Percentiles rank a stretch among this genome's conserved stretches.
Conservation (phyloP, 179 eudicot genomes). For the Vitellaria paradoxa region DNA sequence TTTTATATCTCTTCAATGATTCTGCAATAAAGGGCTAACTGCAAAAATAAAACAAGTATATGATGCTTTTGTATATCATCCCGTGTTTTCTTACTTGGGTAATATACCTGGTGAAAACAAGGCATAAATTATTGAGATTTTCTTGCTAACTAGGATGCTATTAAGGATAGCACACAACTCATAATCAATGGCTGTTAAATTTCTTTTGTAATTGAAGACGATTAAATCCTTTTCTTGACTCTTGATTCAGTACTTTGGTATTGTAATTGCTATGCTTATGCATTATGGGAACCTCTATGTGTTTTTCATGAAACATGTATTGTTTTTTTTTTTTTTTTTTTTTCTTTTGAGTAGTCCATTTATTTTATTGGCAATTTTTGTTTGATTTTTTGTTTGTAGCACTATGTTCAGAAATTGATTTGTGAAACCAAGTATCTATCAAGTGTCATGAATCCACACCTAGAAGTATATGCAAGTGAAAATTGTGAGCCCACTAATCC, state of each 20-base stretch:
- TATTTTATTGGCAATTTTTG: background rate
- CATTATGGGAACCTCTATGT: background rate
- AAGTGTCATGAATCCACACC: slow-evolving; percentile 52
- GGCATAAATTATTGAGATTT: too few relatives aligned
- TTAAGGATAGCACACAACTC: too few relatives aligned
- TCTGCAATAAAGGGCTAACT: too few relatives aligned
- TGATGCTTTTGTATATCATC: too few relatives aligned
- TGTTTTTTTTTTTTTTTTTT: background rate
- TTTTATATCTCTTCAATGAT: too few relatives aligned
- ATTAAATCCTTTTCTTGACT: background rate
- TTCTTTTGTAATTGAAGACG: background rate
- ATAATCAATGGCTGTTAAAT: too few relatives aligned
- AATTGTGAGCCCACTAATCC: slow-evolving; percentile 31
- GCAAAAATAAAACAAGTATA: too few relatives aligned
- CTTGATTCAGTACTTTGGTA: background rate
- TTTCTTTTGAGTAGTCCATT: background rate
- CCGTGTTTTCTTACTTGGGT: too few relatives aligned
- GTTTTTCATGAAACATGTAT: background rate
- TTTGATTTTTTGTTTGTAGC: background rate
- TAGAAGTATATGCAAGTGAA: slow-evolving; percentile 31
- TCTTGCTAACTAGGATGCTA: too few relatives aligned
- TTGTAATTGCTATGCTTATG: background rate
- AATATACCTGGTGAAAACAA: too few relatives aligned
- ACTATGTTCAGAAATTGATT: background rate
- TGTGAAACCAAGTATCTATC: slow-evolving; percentile 12